Conservation (phyloP, 345 rosid genomes). For the Syzygium aromaticum region DNA sequence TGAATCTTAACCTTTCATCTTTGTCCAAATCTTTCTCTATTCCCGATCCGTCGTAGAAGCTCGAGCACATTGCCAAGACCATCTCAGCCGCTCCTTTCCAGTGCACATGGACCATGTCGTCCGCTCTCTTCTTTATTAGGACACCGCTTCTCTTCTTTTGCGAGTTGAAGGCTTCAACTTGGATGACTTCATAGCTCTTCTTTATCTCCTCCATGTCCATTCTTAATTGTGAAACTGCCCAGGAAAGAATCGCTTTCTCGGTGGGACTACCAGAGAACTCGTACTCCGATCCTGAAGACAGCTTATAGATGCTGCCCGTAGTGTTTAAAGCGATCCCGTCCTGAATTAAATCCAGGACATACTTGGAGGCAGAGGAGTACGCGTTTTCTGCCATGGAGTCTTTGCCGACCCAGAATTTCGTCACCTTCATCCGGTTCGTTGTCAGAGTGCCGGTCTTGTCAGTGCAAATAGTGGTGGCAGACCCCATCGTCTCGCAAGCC, state of each 20-base stretch:
- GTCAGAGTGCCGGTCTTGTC: constrained; percentile 84
- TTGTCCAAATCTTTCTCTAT: constrained; percentile 13
- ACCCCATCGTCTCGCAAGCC: constrained; percentile 85
- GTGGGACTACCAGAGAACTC: constrained; percentile 61
- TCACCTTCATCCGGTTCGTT: constrained; percentile 57
- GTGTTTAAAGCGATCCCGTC: constrained; percentile 64
- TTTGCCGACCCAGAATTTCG: constrained; percentile 53
- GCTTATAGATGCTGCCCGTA: constrained; percentile 35
- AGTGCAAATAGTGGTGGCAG: constrained; percentile 63
- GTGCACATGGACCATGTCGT: constrained; percentile 34
- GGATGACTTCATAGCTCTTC: constrained; percentile 20
- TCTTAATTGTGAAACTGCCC: constrained; percentile 43
- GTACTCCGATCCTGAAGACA: constrained; percentile 7
- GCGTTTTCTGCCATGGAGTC: constrained; percentile 2
- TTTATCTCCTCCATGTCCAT: constrained; percentile 32
- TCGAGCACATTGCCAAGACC: constrained; percentile 58
- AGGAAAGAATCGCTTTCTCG: constrained; percentile 63
- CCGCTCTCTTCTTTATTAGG: constrained; percentile 19
- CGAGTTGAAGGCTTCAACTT: constrained; percentile 61
- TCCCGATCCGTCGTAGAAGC: constrained; percentile 46
- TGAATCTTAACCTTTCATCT: constrained; percentile 17
- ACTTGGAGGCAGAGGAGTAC: constrained; percentile 15
- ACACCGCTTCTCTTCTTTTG: constrained; percentile 67
- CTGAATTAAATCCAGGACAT: constrained; percentile 29
- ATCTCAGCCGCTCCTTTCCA: constrained; percentile 87